A percentile compares a stretch with the other conserved stretches of the same genome.
These are phyloP conservation scores for Carex pumila DNA, from an alignment of 176 grass and related monocot species.

Conservation along the genomic window DNA sequence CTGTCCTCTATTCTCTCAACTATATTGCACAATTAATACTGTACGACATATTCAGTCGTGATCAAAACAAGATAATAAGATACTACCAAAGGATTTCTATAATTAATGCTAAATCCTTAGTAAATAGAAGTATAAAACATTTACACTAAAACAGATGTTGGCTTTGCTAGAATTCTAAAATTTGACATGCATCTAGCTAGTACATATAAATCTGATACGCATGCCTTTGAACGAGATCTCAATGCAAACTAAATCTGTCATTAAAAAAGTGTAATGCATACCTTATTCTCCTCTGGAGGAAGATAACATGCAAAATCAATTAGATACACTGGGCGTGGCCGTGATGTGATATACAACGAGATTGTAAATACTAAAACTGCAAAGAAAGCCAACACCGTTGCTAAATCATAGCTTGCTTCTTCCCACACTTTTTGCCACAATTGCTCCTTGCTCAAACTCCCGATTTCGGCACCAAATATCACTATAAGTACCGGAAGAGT, in stretches of 20 bases:
- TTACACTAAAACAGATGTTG: background rate
- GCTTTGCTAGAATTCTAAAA: background rate
- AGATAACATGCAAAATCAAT: constrained; percentile 94
- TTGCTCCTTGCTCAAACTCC: constrained; percentile 83
- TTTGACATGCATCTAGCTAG: background rate
- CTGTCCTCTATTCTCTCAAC: background rate
- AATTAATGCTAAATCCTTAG: background rate
- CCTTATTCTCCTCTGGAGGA: constrained; percentile 88
- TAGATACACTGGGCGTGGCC: constrained; percentile 83
- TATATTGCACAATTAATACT: background rate
- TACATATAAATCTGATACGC: constrained; percentile 1
- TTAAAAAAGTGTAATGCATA: constrained; percentile 6
- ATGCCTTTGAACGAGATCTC: background rate
- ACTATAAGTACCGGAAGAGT: constrained; percentile 84
- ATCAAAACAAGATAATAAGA: too few species aligned
- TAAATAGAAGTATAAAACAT: background rate
- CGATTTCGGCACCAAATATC: constrained; percentile 81
- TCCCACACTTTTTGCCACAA: constrained; percentile 80
- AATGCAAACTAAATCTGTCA: background rate
- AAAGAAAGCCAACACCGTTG: constrained; percentile 84
- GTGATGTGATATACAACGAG: constrained; percentile 88
- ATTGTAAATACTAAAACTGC: constrained; percentile 82
- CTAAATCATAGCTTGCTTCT: constrained; percentile 93
- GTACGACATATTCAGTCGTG: too few species aligned
- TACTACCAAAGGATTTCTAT: too few species aligned